A percentile compares a stretch with the other conserved stretches of the same genome.
These are phyloP conservation scores for Malus sylvestris DNA, from an alignment of 306 rosid genomes.

Conservation along the genomic window DNA sequence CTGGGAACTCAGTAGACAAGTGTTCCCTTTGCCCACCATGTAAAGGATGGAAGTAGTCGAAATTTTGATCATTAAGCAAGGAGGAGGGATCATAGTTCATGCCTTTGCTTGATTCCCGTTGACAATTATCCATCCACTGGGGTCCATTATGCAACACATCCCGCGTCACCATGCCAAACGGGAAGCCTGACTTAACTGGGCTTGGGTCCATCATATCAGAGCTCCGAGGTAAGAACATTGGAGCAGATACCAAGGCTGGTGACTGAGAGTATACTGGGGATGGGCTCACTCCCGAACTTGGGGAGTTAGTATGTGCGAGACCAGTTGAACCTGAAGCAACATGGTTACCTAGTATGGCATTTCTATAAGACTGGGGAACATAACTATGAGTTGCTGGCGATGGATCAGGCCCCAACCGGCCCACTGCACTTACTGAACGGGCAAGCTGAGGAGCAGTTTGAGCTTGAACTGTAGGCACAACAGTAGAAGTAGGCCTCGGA, in stretches of 20 bases:
- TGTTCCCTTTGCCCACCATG: slow-evolving; percentile 46
- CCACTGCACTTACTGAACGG: slow-evolving; percentile 81
- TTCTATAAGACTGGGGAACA: slow-evolving; percentile 81
- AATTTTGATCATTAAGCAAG: slow-evolving; percentile 45
- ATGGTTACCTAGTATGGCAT: slow-evolving; percentile 82
- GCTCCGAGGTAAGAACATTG: slow-evolving; percentile 49
- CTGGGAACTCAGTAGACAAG: slow-evolving; percentile 37
- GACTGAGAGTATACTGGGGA: slow-evolving; percentile 52
- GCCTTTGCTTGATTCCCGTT: slow-evolving; percentile 46
- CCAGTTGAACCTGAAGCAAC: slow-evolving; percentile 45
- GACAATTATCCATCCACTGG: slow-evolving; percentile 64
- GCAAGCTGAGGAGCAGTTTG: slow-evolving; percentile 68
- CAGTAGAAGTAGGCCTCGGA: slow-evolving; percentile 67
- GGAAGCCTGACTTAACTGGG: slow-evolving; percentile 39
- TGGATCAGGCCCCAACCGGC: slow-evolving; percentile 86
- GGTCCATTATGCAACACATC: slow-evolving; percentile 58
- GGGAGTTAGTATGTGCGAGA: slow-evolving; percentile 46
- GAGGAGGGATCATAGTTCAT: slow-evolving; percentile 47
- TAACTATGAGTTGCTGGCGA: slow-evolving; percentile 68
- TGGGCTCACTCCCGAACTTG: slow-evolving; percentile 44
- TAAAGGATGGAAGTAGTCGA: slow-evolving; percentile 44
- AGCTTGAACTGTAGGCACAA: slow-evolving; percentile 70
- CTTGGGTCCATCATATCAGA: slow-evolving; percentile 58
- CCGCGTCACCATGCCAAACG: slow-evolving; percentile 40
- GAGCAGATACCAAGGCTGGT: slow-evolving; percentile 55